These are phyloP conservation scores for Penicillium freii DNA, from an alignment of 2,329 filamentous ascomycete species.

Conservation along the genomic window DNA sequence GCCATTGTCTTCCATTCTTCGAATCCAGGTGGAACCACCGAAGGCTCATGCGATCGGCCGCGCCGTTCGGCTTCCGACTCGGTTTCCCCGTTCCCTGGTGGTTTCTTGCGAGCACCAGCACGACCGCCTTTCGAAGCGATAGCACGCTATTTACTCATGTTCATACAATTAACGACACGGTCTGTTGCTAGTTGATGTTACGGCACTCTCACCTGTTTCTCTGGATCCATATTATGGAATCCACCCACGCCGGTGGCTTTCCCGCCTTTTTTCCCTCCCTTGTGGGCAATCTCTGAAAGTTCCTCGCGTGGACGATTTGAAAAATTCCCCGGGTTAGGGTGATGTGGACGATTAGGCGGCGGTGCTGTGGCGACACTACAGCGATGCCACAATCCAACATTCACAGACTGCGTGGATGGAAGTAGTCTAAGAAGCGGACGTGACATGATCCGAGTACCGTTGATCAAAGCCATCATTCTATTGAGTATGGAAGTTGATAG, in stretches of 20 bases:
- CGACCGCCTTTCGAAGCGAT: constrained; percentile 30
- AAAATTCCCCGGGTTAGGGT: constrained; percentile 38
- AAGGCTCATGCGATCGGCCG: constrained; percentile 16
- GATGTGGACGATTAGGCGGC: constrained; percentile 15
- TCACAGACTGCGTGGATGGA: constrained; percentile 1
- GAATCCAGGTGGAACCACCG: constrained; percentile 22
- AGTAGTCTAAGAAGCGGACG: constrained; percentile 5
- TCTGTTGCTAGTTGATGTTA: not conserved
- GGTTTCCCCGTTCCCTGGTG: constrained; percentile 8
- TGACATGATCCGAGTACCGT: constrained; percentile 3
- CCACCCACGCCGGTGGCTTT: constrained; percentile 27
- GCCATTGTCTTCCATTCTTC: constrained; percentile 22
- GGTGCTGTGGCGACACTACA: constrained; percentile 16
- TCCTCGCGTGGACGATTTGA: constrained; percentile 31
- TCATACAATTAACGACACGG: not conserved
- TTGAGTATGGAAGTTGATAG: not conserved
- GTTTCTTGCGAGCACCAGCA: constrained; percentile 4
- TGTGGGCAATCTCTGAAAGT: constrained; percentile 25
- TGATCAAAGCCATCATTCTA: not conserved
- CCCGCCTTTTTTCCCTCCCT: constrained; percentile 30
- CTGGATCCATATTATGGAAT: constrained; percentile 29
- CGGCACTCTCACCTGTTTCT: constrained; percentile 27
- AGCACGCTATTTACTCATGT: constrained; percentile 15
- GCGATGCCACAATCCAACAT: constrained; percentile 6
- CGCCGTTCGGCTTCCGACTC: constrained; percentile 5